Base-by-base conservation (phyloP, 768 basidiomycete genomes). In the Sporobolomyces pararoseus region DNA sequence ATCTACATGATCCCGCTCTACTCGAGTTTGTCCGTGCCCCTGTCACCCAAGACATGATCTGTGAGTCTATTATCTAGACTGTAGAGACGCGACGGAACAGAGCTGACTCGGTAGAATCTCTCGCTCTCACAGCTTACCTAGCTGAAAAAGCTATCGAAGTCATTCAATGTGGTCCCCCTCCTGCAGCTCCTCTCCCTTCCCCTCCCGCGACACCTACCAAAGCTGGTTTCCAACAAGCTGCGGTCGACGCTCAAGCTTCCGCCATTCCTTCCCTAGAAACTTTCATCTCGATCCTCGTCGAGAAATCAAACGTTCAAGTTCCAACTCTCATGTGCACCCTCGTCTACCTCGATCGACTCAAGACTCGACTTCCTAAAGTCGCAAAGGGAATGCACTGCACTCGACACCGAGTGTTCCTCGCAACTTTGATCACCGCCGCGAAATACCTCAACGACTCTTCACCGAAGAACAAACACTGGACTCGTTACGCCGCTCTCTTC, bases 391-490 rank as follows among this genome's bases (percentile, higher is more conserved):
- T 92, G 73, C 70, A 89, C 29, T 96, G 92, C 80, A 95, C 95
- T 27, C 86, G 91, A 42, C 95, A 99, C 79, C 88, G 96, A 65
- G 88, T 99, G 61, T 97, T 99, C 81, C 85, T 99, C 75, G 95
- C 96, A 31, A 87, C 89, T 1, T 88, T 99, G 76, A 97, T 99
- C 80, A 89, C 92, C 52, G 88, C 96, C 39, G 89, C 93, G 73
- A 99, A 99, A 81, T 99, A 98, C 80, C 86, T 97, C 79, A 96
- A 99, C 81, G 76, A 77, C 72, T 77, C 77, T 35, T 88, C 89
- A 51, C 91, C 91, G 7, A 96, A 93, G 84, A 98, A 97, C 82
- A 84, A 84, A 79, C 90, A 96, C 82, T 99, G 96, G 96, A 85
- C 88, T 66, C 81, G 82, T 57, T 90, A 92, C 79, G 88, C 87